Percentiles rank a stretch among this genome's conserved stretches.
Conservation (phyloP, 768 basidiomycete species). For the Dacryopinax spathularia region DNA sequence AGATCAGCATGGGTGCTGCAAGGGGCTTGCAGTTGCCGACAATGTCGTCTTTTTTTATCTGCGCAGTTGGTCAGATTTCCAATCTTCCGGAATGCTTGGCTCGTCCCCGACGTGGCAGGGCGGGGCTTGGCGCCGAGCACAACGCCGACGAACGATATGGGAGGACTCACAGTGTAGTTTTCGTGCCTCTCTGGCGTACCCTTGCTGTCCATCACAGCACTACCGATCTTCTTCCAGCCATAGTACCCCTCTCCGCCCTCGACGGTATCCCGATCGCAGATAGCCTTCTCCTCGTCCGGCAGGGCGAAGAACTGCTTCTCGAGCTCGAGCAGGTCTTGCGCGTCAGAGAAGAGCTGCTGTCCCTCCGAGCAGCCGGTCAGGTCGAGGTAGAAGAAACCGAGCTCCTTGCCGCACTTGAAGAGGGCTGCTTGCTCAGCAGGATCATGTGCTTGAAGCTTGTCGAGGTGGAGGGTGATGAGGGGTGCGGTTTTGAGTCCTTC, state of each 20-base stretch:
- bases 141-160: too few species aligned
- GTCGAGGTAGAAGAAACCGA: constrained; percentile 17
- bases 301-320: constrained; percentile 12
- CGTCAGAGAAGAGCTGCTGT: constrained; percentile 10
- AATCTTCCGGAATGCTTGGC: not conserved
- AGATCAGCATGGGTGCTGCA: not conserved
- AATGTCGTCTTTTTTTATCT: not conserved
- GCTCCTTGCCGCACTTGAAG: constrained; percentile 11
- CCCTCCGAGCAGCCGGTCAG: constrained; percentile 12
- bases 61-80: not conserved
- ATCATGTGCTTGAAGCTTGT: not conserved
- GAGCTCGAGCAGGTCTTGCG: constrained; percentile 11
- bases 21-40: not conserved
- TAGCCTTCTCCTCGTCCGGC: constrained; percentile 14
- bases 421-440: not conserved
- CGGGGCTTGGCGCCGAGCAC: not conserved
- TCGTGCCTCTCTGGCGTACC: not conserved
- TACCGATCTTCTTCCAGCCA: not conserved
- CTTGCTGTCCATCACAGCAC: not conserved
- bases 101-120: too few species aligned
- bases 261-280: constrained; percentile 9
- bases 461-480: not conserved
- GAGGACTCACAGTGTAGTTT: not conserved
- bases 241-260: not conserved
- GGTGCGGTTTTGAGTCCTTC: not conserved